Base-by-base conservation (phyloP, 2,329 filamentous ascomycete species). In the Beauveria brongniartii region DNA sequence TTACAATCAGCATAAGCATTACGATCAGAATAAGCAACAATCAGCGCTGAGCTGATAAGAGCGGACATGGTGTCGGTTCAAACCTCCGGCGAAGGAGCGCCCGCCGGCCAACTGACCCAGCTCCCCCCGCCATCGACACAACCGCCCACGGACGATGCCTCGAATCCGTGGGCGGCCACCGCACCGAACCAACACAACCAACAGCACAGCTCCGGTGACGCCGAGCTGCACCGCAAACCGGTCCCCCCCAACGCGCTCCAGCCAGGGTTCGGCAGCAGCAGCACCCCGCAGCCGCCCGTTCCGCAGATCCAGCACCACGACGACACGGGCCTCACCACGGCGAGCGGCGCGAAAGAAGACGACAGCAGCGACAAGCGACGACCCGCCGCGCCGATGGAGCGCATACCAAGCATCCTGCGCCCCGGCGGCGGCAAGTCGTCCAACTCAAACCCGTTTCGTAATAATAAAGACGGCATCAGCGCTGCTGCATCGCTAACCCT, bases 391-490 rank as follows among this genome's bases (percentile, higher is more conserved):
- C 50, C n/a, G 1, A 40, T 62, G 3, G 50, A 59, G 6, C 41
- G 44, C 1, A 20, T 62, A 44, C 61, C 61, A 18, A 59, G 55
- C 43, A 56, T 62, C 5, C 40, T 62, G 20, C 61, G 61, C 40
- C 74, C 76, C 26, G 73, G 71, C 56, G 67, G 63, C 14, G 67
- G 63, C 14, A 66, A 67, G 9, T 71, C 72, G 43, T 65, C 69
- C 28, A 75, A 80, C 61, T 82, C 80, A 22, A 84, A 84, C 58
- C 82, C 82, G 0, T 84, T 84, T 68, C 65, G 75, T 24, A 80
- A 80, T 63, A 78, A 80, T 22, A 22, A 22, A 61, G 81, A 80
- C 64, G 40, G 22, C 44, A 7, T 80, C 64, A 7, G 34, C 40
- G 4, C 65, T 66, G 47, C 61, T 63, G 20, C 64, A 64, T 16